A percentile compares a stretch with the other conserved stretches of the same genome.
phyloP scores from a whole-genome alignment of 768 basidiomycete species.

The Psilocybe sp. region DNA sequence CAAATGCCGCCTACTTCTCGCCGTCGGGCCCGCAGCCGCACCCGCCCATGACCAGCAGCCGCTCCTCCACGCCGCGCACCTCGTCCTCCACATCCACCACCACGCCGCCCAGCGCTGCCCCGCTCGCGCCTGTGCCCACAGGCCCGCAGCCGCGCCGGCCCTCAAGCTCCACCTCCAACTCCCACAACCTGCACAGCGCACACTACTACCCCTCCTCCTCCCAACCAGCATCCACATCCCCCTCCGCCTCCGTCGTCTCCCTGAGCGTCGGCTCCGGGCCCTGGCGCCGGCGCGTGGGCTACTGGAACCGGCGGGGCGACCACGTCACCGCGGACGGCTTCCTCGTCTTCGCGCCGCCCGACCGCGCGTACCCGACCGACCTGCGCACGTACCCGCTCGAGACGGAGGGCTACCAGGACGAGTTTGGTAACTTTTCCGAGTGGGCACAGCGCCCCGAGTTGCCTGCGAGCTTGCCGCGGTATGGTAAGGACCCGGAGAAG shows the following conservation, averaged over 20 bases:
- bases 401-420: conserved; percentile 54
- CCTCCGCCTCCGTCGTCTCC: conserved; percentile 7
- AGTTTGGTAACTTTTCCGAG: conserved; percentile 38
- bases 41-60: not conserved
- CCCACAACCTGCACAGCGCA: not conserved
- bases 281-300: conserved; percentile 49
- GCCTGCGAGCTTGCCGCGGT: conserved; percentile 56
- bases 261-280: conserved; percentile 22
- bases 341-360: conserved; percentile 65
- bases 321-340: conserved; percentile 53
- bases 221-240: conserved; percentile 5
- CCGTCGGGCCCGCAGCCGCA: too few relatives aligned
- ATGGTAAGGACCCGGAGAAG: conserved; percentile 47
- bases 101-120: not conserved
- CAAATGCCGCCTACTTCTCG: too few relatives aligned
- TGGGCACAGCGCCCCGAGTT: conserved; percentile 52
- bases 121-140: not conserved
- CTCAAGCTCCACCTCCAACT: too few relatives aligned
- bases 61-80: not conserved
- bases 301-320: conserved; percentile 78
- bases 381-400: conserved; percentile 57
- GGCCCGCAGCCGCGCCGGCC: not conserved
- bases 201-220: not conserved
- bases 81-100: not conserved
- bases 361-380: conserved; percentile 56